Evolutionary conservation across 176 grass and related monocot species (phyloP).

Genomic region (Carex kokanica): DNA sequence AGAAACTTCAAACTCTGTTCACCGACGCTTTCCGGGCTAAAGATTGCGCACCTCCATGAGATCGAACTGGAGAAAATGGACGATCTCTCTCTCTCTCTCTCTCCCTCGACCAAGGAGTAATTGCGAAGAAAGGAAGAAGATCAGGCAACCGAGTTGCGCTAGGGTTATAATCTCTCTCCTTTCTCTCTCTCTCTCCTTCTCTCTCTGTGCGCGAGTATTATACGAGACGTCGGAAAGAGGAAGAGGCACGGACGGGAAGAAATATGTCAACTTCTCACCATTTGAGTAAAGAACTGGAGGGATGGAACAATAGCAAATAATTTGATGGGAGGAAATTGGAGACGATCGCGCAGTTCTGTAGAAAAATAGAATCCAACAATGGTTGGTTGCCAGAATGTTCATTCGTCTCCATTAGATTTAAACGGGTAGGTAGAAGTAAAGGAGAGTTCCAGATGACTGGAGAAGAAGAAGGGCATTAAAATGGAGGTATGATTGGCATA

Average conservation of each 20-base stretch:
- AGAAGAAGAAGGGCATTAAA: neutral
- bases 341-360: neutral
- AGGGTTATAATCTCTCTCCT: neutral
- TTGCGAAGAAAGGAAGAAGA: neutral
- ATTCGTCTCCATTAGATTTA: neutral
- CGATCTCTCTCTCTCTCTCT: neutral
- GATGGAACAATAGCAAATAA: neutral
- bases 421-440: too few species aligned
- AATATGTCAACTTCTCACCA: neutral
- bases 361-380: neutral
- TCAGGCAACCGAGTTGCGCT: neutral
- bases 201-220: neutral
- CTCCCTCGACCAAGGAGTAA: neutral
- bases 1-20: neutral
- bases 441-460: neutral
- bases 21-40: neutral
- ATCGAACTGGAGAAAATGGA: conserved; percentile 10
- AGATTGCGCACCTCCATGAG: neutral
- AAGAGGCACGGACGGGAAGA: neutral
- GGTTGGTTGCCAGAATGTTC: neutral
- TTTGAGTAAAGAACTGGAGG: neutral
- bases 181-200: too few species aligned
- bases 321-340: neutral
- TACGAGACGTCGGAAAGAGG: neutral
- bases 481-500: neutral